Evolutionary conservation across 164 flowering plant genomes (phyloP).

Genomic region (Nymphaea colorata): DNA sequence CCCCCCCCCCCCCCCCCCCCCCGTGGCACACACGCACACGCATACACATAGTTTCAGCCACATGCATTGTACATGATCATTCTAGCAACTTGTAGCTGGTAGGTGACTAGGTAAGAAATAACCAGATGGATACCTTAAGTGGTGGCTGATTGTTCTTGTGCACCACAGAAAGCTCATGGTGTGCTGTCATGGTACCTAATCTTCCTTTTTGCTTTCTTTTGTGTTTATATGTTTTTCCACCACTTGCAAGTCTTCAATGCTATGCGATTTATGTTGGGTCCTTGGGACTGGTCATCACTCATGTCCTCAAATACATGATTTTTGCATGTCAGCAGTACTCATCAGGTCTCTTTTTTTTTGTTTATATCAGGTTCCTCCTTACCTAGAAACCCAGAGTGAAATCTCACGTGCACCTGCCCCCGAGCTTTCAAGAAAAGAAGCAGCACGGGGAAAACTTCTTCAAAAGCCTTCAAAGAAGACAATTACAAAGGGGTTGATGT

Average conservation of each 20-base stretch:
- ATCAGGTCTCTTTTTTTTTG: not conserved
- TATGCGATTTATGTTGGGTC: too few relatives aligned
- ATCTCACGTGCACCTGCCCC: not conserved
- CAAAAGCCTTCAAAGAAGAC: slow-evolving; percentile 49
- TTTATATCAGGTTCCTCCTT: not conserved
- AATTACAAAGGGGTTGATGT: slow-evolving; percentile 55
- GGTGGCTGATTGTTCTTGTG: too few relatives aligned
- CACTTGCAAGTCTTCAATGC: not conserved
- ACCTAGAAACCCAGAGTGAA: not conserved
- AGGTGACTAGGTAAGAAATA: too few relatives aligned
- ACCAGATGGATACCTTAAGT: too few relatives aligned
- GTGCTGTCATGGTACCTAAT: too few relatives aligned
- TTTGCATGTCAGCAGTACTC: not conserved
- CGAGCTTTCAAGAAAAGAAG: slow-evolving; percentile 4
- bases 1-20: too few relatives aligned
- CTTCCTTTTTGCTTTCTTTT: not conserved
- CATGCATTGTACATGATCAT: not conserved
- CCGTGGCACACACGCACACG: not conserved
- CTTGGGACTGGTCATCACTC: not conserved
- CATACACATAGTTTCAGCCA: not conserved
- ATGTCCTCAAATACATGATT: not conserved
- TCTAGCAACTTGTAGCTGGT: not conserved
- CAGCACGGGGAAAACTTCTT: slow-evolving; percentile 14
- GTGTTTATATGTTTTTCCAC: not conserved
- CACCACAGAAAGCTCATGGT: too few relatives aligned